Percentiles rank a stretch among this genome's conserved stretches.
phyloP scores from a whole-genome alignment of 1,284 basidiomycete species.

The Xerocomus cyaneibrunnescens region DNA sequence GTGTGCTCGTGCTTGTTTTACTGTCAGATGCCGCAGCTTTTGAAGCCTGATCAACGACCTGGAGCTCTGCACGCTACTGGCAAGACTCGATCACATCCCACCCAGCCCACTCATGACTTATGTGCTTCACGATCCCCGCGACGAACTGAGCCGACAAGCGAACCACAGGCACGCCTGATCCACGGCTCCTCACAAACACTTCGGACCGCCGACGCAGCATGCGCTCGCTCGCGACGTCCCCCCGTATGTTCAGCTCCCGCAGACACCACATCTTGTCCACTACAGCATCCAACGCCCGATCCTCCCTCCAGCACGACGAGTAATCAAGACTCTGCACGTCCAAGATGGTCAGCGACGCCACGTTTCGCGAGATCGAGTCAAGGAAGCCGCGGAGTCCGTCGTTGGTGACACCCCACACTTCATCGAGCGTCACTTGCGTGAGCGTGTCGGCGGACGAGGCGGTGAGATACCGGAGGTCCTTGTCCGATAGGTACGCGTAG shows the following conservation, averaged over 20 bases:
- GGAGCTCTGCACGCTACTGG: no score
- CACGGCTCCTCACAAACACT: not conserved
- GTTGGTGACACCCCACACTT: not conserved
- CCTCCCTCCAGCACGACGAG: not conserved
- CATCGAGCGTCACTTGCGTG: not conserved
- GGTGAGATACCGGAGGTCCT: not conserved
- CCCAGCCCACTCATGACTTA: not conserved
- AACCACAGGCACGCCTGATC: not conserved
- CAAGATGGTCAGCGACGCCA: not conserved
- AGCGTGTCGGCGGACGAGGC: not conserved
- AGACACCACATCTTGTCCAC: conserved; percentile 4
- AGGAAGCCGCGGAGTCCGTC: not conserved
- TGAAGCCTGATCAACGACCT: no score
- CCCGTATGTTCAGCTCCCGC: not conserved
- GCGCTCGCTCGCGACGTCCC: not conserved
- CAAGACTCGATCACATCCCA: not conserved
- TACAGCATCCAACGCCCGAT: not conserved
- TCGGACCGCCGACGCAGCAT: conserved; percentile 3
- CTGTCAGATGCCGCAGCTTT: no score
- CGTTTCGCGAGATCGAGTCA: not conserved
- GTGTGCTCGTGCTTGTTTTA: no score
- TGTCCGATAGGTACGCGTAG: not conserved
- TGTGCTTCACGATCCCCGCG: not conserved
- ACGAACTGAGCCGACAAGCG: not conserved
- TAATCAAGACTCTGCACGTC: not conserved